Percentiles rank a stretch among this genome's conserved stretches.
phyloP scores from a whole-genome alignment of 371 early-diverging fungal genomes.

The Entomophthora muscae region DNA sequence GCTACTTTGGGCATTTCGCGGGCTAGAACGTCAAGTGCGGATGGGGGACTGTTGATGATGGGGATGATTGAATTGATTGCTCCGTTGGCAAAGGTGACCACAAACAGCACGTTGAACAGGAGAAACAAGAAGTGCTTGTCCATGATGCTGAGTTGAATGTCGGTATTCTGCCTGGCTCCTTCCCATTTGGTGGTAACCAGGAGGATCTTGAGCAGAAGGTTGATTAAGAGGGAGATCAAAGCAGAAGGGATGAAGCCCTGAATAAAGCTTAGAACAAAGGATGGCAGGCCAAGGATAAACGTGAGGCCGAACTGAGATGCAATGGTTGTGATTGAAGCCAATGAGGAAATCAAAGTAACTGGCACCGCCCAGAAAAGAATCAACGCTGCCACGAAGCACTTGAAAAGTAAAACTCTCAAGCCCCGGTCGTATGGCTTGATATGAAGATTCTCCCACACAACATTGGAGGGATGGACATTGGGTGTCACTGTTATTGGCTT shows the following conservation, averaged over 20 bases:
- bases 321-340: background rate
- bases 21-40: background rate
- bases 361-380: background rate
- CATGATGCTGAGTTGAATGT: background rate
- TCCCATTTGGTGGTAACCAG: background rate
- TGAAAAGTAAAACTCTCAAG: background rate
- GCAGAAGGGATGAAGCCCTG: background rate
- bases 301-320: background rate
- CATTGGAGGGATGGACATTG: background rate
- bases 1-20: background rate
- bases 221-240: background rate
- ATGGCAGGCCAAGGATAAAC: background rate
- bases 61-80: background rate
- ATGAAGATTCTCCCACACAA: background rate
- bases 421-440: background rate
- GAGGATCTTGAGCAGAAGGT: background rate
- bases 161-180: too few relatives aligned
- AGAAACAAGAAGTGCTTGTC: background rate
- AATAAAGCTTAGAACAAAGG: background rate
- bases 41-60: background rate
- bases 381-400: background rate
- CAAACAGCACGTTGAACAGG: conserved; percentile 1
- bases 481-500: background rate
- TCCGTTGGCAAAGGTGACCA: background rate
- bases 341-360: background rate